Evolutionary conservation across 2,329 filamentous ascomycete species (phyloP), one percentile per base, ranked within the genome.

Genomic region (Diplodia corticola): DNA sequence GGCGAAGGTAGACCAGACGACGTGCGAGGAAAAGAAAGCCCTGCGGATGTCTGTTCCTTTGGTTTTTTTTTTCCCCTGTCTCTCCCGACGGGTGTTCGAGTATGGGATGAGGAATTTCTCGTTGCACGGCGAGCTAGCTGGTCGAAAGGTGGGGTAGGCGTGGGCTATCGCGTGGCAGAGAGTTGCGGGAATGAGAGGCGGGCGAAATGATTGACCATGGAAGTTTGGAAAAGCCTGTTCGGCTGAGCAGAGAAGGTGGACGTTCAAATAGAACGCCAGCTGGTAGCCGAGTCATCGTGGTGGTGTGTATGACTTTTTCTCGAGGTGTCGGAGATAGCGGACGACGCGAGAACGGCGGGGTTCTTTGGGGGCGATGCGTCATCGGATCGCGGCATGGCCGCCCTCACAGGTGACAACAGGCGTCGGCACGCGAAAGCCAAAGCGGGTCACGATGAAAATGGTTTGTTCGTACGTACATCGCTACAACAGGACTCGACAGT

Each of bases 1-100:
- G 1, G 68, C 68, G 7, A 70, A 70, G 30, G 67, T 13, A 12
- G 72, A 33, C n/a, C n/a, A 50, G 33, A 71, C n/a, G 26, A 44
- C 20, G 30, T 33, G 30, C 30, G 20, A 44, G 40, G n/a, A 17
- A 5, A 40, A 20, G 3, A n/a, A 20, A n/a, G 5, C n/a, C n/a
- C 15, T 44, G 40, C 40, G 7, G n/a, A n/a, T n/a, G n/a, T n/a
- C n/a, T n/a, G n/a, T n/a, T n/a, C n/a, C n/a, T n/a, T n/a, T n/a
- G 15, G 2, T 1, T 5, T 40, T 17, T 20, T 20, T 7, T 7
- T 10, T n/a, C 5, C n/a, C n/a, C n/a, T n/a, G n/a, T n/a, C 17
- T 9, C 10, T n/a, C 4, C 40, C 10, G 17, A 3, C 10, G n/a
- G 6, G 6, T 20, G 17, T n/a, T 44, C 6, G 17, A n/a, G n/a